phyloP scores from a whole-genome alignment of 116 monocot genomes.

The Thalassia testudinum region DNA sequence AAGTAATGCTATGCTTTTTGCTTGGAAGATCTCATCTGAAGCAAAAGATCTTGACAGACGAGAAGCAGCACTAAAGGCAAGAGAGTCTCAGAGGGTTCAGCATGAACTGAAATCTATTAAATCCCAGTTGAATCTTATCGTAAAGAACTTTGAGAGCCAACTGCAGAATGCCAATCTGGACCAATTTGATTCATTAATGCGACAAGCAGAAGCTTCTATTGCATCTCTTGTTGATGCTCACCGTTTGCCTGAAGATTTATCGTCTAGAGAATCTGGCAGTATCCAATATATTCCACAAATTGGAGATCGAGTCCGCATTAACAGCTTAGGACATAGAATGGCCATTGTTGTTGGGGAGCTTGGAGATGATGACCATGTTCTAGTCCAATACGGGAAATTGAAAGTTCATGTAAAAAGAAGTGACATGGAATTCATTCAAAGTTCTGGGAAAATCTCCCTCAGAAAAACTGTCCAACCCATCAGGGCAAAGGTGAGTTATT shows the following conservation, averaged over 20 bases:
- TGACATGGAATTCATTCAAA: slow-evolving; percentile 22
- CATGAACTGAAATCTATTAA: slow-evolving; percentile 41
- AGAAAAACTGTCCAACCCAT: too few relatives aligned
- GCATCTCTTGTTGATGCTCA: slow-evolving; percentile 46
- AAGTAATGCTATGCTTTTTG: too few relatives aligned
- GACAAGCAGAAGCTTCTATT: slow-evolving; percentile 47
- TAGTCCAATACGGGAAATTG: slow-evolving; percentile 73
- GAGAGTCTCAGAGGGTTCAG: slow-evolving; percentile 25
- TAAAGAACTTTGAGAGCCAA: slow-evolving; percentile 45
- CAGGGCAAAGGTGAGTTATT: too few relatives aligned
- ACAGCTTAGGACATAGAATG: slow-evolving; percentile 43
- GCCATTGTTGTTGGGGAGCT: slow-evolving; percentile 45
- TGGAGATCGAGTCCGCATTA: slow-evolving; percentile 59
- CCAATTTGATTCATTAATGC: slow-evolving; percentile 33
- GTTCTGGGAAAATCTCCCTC: too few relatives aligned
- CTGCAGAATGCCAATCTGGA: slow-evolving; percentile 24
- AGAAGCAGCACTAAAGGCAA: slow-evolving; percentile 46
- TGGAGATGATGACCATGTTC: slow-evolving; percentile 31
- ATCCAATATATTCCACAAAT: slow-evolving; percentile 36
- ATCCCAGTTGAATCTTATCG: slow-evolving; percentile 43
- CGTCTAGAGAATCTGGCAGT: slow-evolving; percentile 2
- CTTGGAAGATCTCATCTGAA: slow-evolving; percentile 41
- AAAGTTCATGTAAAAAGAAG: slow-evolving; percentile 46
- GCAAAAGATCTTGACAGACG: slow-evolving; percentile 58
- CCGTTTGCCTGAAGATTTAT: slow-evolving; percentile 9